Evolutionary conservation across 345 rosid species (phyloP).

Genomic region (Turritis glabra): DNA sequence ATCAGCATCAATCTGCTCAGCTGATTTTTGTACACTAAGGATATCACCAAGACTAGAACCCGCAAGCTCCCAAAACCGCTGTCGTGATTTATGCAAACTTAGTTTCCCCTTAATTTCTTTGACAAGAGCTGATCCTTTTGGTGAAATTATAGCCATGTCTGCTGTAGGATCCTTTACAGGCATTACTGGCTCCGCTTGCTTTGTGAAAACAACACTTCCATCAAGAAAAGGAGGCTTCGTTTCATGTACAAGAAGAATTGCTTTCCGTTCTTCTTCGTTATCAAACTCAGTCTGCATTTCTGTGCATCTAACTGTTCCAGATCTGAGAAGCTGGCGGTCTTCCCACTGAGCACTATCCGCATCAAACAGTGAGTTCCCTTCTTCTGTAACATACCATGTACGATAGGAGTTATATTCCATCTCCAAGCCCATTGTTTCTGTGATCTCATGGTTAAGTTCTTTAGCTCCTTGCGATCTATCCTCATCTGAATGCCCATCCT

Average conservation of each 20-base stretch:
- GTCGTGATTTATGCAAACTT: slow-evolving; percentile 85
- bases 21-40: slow-evolving; percentile 87
- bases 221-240: slow-evolving; percentile 98
- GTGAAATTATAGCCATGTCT: slow-evolving; percentile 97
- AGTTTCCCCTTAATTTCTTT: slow-evolving; percentile 94
- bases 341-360: slow-evolving; percentile 97
- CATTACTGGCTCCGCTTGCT: slow-evolving; percentile 98
- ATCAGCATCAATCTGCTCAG: slow-evolving; percentile 96
- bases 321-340: slow-evolving; percentile 93
- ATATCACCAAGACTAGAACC: slow-evolving; percentile 96
- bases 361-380: slow-evolving; percentile 78
- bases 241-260: slow-evolving; percentile 92
- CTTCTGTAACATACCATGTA: slow-evolving; percentile 96
- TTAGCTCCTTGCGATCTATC: slow-evolving; percentile 47
- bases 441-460: slow-evolving; percentile 62
- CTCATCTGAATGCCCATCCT: slow-evolving; percentile 59
- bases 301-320: slow-evolving; percentile 97
- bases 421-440: slow-evolving; percentile 77
- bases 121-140: slow-evolving; percentile 86
- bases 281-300: slow-evolving; percentile 96
- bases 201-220: slow-evolving; percentile 94
- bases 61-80: slow-evolving; percentile 98
- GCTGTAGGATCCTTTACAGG: slow-evolving; percentile 98
- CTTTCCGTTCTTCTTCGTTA: slow-evolving; percentile 85
- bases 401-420: slow-evolving; percentile 83